Evolutionary conservation across 225 moss, liverwort and hornwort species (phyloP).

Genomic region (Neckera pumila): DNA sequence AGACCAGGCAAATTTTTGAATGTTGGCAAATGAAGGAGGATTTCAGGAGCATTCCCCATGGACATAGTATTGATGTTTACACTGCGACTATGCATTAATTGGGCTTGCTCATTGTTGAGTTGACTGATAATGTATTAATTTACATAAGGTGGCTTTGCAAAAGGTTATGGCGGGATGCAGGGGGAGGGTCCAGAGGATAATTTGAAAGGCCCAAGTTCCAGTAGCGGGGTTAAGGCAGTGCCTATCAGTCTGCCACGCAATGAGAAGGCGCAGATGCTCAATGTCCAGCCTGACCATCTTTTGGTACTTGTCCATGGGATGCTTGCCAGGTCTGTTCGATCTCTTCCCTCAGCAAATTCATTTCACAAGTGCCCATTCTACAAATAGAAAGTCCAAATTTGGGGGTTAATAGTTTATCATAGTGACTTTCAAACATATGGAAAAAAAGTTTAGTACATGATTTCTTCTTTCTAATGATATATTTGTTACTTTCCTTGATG

Average conservation of each 20-base stretch:
- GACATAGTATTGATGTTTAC: background rate
- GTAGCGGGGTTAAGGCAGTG: background rate
- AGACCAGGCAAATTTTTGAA: background rate
- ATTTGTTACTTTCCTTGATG: background rate
- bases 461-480: background rate
- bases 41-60: background rate
- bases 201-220: slow-evolving; percentile 1
- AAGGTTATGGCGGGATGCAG: slow-evolving; percentile 11
- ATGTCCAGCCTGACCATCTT: slow-evolving; percentile 71
- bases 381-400: background rate
- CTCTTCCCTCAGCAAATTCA: background rate
- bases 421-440: background rate
- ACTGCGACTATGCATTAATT: background rate
- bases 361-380: background rate
- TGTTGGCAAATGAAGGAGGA: background rate
- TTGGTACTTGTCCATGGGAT: slow-evolving; percentile 94
- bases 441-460: background rate
- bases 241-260: slow-evolving; percentile 2
- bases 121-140: background rate
- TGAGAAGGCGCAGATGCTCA: slow-evolving; percentile 1
- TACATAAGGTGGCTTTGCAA: background rate
- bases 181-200: background rate
- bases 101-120: background rate
- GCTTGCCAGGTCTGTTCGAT: slow-evolving; percentile 48
- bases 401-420: background rate